Base-by-base conservation (phyloP, 1,139 yeast species). In the Hansenula lynferdii region DNA sequence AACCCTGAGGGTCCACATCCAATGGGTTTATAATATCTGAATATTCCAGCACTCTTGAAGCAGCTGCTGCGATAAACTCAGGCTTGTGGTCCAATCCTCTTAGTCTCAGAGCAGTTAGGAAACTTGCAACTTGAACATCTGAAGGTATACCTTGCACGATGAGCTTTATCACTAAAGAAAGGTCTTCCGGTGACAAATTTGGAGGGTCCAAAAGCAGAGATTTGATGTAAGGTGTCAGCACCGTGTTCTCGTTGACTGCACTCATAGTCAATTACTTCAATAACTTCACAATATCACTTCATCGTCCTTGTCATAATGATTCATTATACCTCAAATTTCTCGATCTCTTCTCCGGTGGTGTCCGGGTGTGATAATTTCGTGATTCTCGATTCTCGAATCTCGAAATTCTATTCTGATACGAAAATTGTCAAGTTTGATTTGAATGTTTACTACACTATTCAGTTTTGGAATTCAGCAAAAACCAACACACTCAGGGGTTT, bases 11-110 rank as follows among this genome's bases (percentile, higher is more conserved):
- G 35, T 72, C 73, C 5, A 80, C 72, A 9, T 54, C 53, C 3
- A 62, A 56, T 1, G 62, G 57, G 14, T 61, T 40, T 18, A 85
- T 75, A 9, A 68, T 59, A 52, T 69, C 72, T 21, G 87, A 80
- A 57, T 69, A 85, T 56, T 73, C 81, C 49, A 75, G 66, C 15
- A 85, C 75, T 0, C 89, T 77, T 29, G 64, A 67, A 1, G 87
- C 96, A 1, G 97, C 97, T 8, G 86, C 82, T 5, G 96, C 92
- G 35, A 92, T 84, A 57, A 67, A 86, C 32, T 76, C 84, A 0
- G 97, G 79, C 39, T 82, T 70, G 47, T 84, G 90, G 54, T 92
- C 97, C n/a, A 90, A 62, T 1, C 86, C 87, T 28, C 78, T 72
- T 36, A 81, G 62, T 49, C 94, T 70, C 40, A 92, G 64, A 1